A percentile compares a stretch with the other conserved stretches of the same genome.
These are phyloP conservation scores for Fusarium acutatum DNA, from an alignment of 2,329 filamentous ascomycete species.

Conservation along the genomic window DNA sequence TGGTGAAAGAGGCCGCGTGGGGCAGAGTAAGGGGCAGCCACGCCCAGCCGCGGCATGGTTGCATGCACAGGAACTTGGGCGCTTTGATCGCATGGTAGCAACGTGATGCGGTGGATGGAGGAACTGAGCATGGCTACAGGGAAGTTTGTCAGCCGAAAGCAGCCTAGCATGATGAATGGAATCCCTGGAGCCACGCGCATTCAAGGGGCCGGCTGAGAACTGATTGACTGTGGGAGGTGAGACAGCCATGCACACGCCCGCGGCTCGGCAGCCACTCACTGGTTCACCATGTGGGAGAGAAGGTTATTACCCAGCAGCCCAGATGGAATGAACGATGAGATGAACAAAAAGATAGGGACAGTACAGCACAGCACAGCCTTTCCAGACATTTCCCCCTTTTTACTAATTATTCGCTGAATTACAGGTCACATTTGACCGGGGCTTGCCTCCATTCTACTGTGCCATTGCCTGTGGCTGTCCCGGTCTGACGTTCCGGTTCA, in stretches of 20 bases:
- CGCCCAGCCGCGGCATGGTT: conserved; percentile 27
- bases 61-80: conserved; percentile 28
- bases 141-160: conserved; percentile 36
- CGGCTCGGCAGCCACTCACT: conserved; percentile 21
- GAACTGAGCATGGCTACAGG: conserved; percentile 40
- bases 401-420: not conserved
- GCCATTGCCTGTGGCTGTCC: not conserved
- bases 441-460: not conserved
- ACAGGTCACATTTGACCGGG: not conserved
- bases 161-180: conserved; percentile 35
- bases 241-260: conserved; percentile 25
- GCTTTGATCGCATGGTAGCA: conserved; percentile 44
- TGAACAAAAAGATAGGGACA: not conserved
- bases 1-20: conserved; percentile 28
- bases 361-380: not conserved
- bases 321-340: conserved; percentile 17
- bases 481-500: conserved; percentile 7
- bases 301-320: not conserved
- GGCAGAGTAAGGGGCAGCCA: conserved; percentile 31
- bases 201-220: conserved; percentile 36
- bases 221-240: conserved; percentile 22
- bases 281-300: conserved; percentile 15
- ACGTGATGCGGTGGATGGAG: conserved; percentile 43
- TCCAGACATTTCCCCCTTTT: not conserved
- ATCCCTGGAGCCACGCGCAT: conserved; percentile 52